phyloP scores from a whole-genome alignment of 352 stramenopile genomes.

The Saprolegnia parasitica region DNA sequence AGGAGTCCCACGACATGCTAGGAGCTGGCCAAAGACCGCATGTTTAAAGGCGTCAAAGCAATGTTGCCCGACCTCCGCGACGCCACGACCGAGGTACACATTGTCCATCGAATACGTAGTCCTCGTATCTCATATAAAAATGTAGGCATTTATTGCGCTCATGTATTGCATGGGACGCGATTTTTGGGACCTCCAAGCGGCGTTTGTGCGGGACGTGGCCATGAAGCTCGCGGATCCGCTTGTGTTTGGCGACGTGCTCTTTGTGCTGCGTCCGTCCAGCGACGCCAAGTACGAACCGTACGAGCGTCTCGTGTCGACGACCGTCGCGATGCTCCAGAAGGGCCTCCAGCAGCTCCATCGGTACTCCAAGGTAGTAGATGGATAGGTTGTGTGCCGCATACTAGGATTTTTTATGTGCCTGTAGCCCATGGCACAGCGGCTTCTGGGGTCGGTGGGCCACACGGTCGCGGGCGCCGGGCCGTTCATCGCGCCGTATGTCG shows the following conservation, averaged over 20 bases:
- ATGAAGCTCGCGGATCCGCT: constrained; percentile 15
- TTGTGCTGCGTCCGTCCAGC: background rate
- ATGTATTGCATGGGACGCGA: background rate
- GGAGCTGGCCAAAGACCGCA: constrained; percentile 1
- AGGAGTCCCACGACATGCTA: background rate
- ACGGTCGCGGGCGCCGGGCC: background rate
- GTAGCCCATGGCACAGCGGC: constrained; percentile 1
- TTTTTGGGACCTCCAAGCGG: constrained; percentile 8
- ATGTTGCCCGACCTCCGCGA: constrained; percentile 9
- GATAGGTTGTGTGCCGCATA: background rate
- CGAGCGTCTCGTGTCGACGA: background rate
- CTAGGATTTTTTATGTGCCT: background rate
- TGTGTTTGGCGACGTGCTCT: constrained; percentile 14
- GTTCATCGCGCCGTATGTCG: background rate
- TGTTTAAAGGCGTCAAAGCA: constrained; percentile 1
- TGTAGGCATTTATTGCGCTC: constrained; percentile 9
- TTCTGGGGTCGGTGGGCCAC: background rate
- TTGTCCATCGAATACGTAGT: background rate
- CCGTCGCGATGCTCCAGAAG: background rate
- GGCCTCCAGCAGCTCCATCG: constrained; percentile 7
- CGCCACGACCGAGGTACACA: constrained; percentile 11
- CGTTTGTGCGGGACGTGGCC: constrained; percentile 3
- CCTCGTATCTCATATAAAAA: background rate
- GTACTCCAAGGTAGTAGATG: constrained; percentile 5
- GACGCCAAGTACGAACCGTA: background rate